Conservation (phyloP, 768 basidiomycete species). For the Boletus reticuloceps region DNA sequence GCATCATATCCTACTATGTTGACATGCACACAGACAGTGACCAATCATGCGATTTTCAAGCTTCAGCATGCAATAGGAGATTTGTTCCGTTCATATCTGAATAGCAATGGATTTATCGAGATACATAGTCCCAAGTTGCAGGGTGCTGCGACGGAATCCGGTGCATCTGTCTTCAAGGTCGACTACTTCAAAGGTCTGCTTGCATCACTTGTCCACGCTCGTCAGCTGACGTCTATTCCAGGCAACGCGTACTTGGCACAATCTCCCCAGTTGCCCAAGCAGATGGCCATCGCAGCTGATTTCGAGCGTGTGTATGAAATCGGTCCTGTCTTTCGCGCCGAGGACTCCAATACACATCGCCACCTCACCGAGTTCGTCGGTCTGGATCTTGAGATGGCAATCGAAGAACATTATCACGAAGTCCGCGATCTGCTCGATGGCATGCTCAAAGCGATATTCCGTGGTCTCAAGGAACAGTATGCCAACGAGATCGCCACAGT, state of each 20-base stretch:
- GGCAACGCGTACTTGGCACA: conserved; percentile 93
- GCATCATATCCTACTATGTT: background rate
- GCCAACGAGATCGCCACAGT: conserved; percentile 80
- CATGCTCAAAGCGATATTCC: conserved; percentile 85
- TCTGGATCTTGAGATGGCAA: conserved; percentile 97
- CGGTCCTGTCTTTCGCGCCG: conserved; percentile 94
- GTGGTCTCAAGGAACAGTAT: conserved; percentile 73
- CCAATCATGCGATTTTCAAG: conserved; percentile 94
- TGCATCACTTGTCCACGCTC: background rate
- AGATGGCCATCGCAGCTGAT: conserved; percentile 99
- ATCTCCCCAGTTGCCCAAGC: conserved; percentile 95
- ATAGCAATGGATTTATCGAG: conserved; percentile 76
- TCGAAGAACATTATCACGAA: conserved; percentile 99
- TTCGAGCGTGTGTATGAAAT: conserved; percentile 99
- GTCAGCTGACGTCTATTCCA: conserved; percentile 29
- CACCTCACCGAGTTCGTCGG: conserved; percentile 99
- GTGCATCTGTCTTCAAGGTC: conserved; percentile 97
- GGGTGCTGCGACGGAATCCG: conserved; percentile 94
- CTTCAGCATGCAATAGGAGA: conserved; percentile 87
- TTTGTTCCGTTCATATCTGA: conserved; percentile 82
- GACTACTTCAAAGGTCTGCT: conserved; percentile 88
- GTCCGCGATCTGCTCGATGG: conserved; percentile 90
- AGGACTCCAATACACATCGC: conserved; percentile 95
- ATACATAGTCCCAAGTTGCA: conserved; percentile 98
- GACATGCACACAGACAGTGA: conserved; percentile 63